Evolutionary conservation across 306 rosid species (phyloP).

Genomic region (Abrus pulchellus): DNA sequence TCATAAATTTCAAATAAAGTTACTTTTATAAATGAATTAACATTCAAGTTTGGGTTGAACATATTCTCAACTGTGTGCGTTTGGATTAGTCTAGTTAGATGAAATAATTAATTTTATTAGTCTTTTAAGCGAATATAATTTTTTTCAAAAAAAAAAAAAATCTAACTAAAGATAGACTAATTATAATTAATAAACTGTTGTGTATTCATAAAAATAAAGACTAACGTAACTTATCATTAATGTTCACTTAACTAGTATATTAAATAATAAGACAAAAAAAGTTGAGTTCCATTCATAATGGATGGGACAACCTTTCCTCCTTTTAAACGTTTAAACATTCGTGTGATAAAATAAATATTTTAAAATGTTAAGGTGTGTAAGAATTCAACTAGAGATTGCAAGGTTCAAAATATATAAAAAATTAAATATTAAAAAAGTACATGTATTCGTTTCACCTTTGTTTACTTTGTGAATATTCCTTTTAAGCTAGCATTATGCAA

Average conservation of each 20-base stretch:
- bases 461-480: background rate
- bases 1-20: background rate
- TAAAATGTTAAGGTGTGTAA: background rate
- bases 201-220: background rate
- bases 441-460: background rate
- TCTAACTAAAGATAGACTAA: background rate
- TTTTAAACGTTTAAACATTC: conserved; percentile 6
- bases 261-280: background rate
- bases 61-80: background rate
- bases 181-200: background rate
- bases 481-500: background rate
- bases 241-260: background rate
- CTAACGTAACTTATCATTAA: background rate
- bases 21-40: background rate
- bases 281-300: background rate
- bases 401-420: conserved; percentile 10
- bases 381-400: conserved; percentile 1
- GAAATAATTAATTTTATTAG: background rate
- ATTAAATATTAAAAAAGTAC: background rate
- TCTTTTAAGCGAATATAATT: background rate
- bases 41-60: background rate
- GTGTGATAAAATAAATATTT: background rate
- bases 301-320: conserved; percentile 1
- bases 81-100: background rate
- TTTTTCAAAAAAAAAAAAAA: background rate